Conservation (phyloP, 441 rosid genomes). For the Eruca vesicaria region DNA sequence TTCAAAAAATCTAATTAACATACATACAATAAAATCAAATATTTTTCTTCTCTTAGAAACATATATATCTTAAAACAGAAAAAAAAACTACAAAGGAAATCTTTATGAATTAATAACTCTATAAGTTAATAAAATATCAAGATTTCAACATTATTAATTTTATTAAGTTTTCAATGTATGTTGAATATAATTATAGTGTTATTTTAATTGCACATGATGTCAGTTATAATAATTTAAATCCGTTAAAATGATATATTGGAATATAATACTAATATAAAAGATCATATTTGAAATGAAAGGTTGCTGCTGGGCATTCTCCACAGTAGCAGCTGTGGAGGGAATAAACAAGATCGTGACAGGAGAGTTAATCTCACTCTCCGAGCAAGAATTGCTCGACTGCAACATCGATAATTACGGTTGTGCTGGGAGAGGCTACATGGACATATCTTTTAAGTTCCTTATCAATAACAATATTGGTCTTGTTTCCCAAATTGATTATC, state of each 20-base stretch:
- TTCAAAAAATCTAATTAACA: too few species aligned
- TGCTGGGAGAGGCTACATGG: conserved; percentile 19
- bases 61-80: too few species aligned
- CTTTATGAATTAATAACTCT: too few species aligned
- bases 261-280: neutral
- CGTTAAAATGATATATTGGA: neutral
- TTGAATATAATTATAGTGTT: neutral
- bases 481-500: conserved; percentile 10
- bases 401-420: conserved; percentile 33
- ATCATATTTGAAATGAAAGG: conserved; percentile 7
- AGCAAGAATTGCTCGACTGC: conserved; percentile 48
- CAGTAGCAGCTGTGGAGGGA: conserved; percentile 42
- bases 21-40: too few species aligned
- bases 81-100: too few species aligned
- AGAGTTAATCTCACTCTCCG: conserved; percentile 40
- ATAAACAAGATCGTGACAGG: conserved; percentile 38
- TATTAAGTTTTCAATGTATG: too few species aligned
- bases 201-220: neutral
- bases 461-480: conserved; percentile 27
- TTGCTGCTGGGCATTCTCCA: conserved; percentile 52
- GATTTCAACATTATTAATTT: too few species aligned
- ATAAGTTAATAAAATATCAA: too few species aligned
- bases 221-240: neutral
- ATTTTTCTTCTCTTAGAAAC: too few species aligned
- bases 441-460: conserved; percentile 22